A percentile compares a stretch with the other conserved stretches of the same genome.
Evolutionary conservation across 768 basidiomycete species (phyloP).

Genomic region (Leucosporidium scottii): DNA sequence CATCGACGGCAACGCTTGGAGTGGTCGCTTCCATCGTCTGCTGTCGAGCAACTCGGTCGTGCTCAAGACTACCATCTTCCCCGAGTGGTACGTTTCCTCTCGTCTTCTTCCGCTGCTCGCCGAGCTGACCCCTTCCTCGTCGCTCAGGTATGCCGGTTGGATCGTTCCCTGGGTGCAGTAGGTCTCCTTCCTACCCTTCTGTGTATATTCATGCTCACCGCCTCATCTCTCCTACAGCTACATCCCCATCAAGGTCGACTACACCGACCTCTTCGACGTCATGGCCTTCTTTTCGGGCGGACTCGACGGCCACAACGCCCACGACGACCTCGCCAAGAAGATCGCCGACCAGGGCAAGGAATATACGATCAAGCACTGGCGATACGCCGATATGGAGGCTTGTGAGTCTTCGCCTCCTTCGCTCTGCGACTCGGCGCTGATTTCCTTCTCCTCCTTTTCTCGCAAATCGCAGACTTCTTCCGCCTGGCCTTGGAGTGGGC

Average conservation of each 20-base stretch:
- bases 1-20: slow-evolving; percentile 62
- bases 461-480: slow-evolving; percentile 31
- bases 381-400: slow-evolving; percentile 38
- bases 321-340: slow-evolving; percentile 54
- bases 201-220: neutral
- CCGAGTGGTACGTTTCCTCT: slow-evolving; percentile 41
- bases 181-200: neutral
- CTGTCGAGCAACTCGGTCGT: slow-evolving; percentile 42
- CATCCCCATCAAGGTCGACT: slow-evolving; percentile 38
- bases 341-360: slow-evolving; percentile 53
- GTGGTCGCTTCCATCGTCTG: slow-evolving; percentile 36
- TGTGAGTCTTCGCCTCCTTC: slow-evolving; percentile 18
- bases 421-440: neutral
- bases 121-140: slow-evolving; percentile 41
- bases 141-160: slow-evolving; percentile 85
- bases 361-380: slow-evolving; percentile 35
- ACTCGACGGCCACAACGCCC: slow-evolving; percentile 53
- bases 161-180: slow-evolving; percentile 72
- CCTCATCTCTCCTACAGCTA: slow-evolving; percentile 19
- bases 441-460: neutral
- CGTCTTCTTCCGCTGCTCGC: neutral
- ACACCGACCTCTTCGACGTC: slow-evolving; percentile 54
- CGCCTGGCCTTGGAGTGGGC: slow-evolving; percentile 39
- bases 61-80: slow-evolving; percentile 43
- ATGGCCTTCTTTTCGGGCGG: slow-evolving; percentile 68